These are phyloP conservation scores for Juncus inflexus DNA, from an alignment of 176 grass and related monocot species.

Conservation along the genomic window DNA sequence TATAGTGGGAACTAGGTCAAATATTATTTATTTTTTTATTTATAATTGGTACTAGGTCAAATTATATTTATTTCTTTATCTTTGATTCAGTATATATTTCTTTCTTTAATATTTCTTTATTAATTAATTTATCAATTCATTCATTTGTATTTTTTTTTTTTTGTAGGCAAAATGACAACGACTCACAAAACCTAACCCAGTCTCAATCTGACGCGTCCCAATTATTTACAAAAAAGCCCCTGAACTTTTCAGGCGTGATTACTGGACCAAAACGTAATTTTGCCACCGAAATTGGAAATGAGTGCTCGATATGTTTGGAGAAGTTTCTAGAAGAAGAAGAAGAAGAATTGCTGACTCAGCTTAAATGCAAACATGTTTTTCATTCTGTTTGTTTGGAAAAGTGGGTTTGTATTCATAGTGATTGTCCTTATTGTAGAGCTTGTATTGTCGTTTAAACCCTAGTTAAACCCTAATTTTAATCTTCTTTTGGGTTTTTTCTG, in stretches of 20 bases:
- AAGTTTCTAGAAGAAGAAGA: constrained; percentile 20
- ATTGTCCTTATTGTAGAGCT: constrained; percentile 63
- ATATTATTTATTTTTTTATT: constrained; percentile 9
- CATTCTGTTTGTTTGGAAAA: constrained; percentile 50
- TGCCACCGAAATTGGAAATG: neutral
- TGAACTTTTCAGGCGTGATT: neutral
- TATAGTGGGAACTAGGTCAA: neutral
- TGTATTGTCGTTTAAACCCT: constrained; percentile 28
- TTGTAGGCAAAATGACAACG: constrained; percentile 18
- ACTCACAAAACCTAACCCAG: constrained; percentile 26
- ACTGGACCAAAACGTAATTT: constrained; percentile 18
- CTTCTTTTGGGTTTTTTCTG: too few species aligned
- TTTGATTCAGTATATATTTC: constrained; percentile 14
- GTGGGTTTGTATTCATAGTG: constrained; percentile 45
- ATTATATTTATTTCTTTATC: constrained; percentile 9
- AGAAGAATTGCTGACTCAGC: constrained; percentile 31
- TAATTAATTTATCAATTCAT: neutral
- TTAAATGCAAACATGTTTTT: constrained; percentile 61
- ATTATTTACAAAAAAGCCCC: neutral
- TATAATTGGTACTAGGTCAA: too few species aligned
- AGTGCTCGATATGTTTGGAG: constrained; percentile 77
- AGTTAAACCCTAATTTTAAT: constrained; percentile 21
- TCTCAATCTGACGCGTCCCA: neutral
- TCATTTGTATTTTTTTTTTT: neutral
- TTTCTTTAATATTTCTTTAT: constrained; percentile 2